These are phyloP conservation scores for Hydrangea macrophylla DNA, from an alignment of 148 eudicot genomes.

Conservation along the genomic window DNA sequence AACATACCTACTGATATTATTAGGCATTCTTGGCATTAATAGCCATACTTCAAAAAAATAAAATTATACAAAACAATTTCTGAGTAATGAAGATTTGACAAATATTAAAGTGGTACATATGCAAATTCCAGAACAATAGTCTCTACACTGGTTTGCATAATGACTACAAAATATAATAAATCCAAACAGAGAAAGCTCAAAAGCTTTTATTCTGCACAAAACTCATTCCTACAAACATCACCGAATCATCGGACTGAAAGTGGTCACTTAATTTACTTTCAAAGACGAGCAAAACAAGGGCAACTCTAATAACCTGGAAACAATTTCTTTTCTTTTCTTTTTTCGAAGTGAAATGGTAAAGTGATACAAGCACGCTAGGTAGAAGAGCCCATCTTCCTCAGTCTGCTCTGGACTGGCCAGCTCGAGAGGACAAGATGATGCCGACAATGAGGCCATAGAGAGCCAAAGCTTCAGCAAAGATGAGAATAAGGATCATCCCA, in stretches of 20 bases:
- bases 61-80: background rate
- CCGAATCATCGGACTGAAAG: background rate
- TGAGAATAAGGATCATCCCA: constrained; percentile 48
- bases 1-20: no score
- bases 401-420: constrained; percentile 51
- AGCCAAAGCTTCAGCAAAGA: constrained; percentile 48
- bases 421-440: constrained; percentile 44
- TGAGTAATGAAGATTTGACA: no score
- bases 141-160: constrained; percentile 5
- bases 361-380: background rate
- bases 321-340: background rate
- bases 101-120: no score
- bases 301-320: background rate
- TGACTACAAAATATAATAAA: background rate
- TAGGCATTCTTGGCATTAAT: no score
- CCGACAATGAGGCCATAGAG: constrained; percentile 49
- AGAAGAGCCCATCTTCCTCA: constrained; percentile 6
- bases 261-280: background rate
- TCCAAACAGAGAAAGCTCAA: constrained; percentile 5
- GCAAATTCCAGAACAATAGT: background rate
- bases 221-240: background rate
- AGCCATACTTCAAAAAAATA: no score
- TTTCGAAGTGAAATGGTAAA: background rate
- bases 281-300: background rate
- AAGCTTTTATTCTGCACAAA: constrained; percentile 13